Base-by-base conservation (phyloP, 352 stramenopile genomes). In the Phytophthora multivora region DNA sequence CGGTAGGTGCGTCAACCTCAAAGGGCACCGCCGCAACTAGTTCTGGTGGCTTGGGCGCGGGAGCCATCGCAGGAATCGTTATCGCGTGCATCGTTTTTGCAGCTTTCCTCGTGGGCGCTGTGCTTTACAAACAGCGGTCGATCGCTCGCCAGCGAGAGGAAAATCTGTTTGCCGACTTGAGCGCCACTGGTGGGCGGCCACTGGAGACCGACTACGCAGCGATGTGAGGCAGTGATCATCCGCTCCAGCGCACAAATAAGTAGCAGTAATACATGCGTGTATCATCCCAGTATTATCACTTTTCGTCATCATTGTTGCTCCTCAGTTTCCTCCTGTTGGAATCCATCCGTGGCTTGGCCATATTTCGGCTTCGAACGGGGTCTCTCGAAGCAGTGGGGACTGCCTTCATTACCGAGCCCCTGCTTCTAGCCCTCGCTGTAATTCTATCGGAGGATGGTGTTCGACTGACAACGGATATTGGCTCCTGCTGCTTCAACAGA, bases 401-500 rank as follows among this genome's bases (percentile, higher is more conserved):
- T 18, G 52, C 25, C 8, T 63, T 57, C 21, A 33, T 58, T 21
- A 3, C 8, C 11, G 23, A 30, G 6, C n/a, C 45, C 21, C 23
- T 36, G 10, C 12, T 52, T 55, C 13, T 68, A 31, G 30, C 15
- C 21, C 26, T 53, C 38, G 19, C 31, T 2, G 36, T 52, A 10
- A 25, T 55, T 42, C 23, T 59, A 23, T 42, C 30, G 1, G 23
- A 4, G 9, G 30, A 23, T 11, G 23, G 31, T 16, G 21, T 19
- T 36, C 42, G 55, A 21, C 19, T 28, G 30, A 55, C 36, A 53
- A 52, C 28, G 16, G 42, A 62, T 40, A 64, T 25, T 4, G 65
- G 42, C 6, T 53, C 49, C 35, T 75, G 60, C 25, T 72, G 58
- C 60, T 79, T 88, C 16, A 89, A 47, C 19, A 89, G 31, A 38